Evolutionary conservation across 1,284 basidiomycete species (phyloP), one percentile per base, ranked within the genome.

Genomic region (Schizophyllum commune): DNA sequence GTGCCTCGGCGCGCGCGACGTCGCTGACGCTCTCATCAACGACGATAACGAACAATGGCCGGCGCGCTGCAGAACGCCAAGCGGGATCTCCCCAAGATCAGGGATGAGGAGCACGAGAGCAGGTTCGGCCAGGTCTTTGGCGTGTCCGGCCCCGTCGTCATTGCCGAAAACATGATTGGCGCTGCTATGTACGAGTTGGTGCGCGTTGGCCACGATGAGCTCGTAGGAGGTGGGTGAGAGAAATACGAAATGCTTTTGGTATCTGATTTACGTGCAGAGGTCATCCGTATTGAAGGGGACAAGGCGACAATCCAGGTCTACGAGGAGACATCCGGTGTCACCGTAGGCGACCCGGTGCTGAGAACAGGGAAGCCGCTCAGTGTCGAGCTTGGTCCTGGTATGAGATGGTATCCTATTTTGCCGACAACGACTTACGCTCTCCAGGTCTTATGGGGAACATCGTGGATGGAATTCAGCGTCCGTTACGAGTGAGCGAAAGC

Each of bases 301-400:
- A 95, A 98, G 78, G 91, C 94, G 58, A 99, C 96, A 7, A 98
- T 99, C 66, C 97, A 99, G 77, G 97, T 99, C n/a, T 99, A 99
- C 73, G 97, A 98, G 74, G 96, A 98, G 80, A 98, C 95, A 4
- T 96, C 96, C 58, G 95, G 96, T 68, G 94, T 99, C 59, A 97
- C 94, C 17, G 95, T 99, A 62, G 96, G 96, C 55, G 96, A 99
- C 79, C 96, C 96, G 61, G 97, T 99, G 15, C 79, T 99, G 71
- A 84, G 96, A 63, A 99, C 96, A 54, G 96, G 96, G 63, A 99
- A 99, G 75, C 96, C 96, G 51, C 84, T 99, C 61, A 94, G 91
- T 73, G 97, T 99, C 63, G 96, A 99, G 74, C 85, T 99, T 56
- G 96, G 96, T 60, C 96, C 96, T 71, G 96, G 96, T 92, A 47